These are phyloP conservation scores for Xylogone sp. DNA, from an alignment of 2,329 filamentous ascomycete species.

Conservation along the genomic window DNA sequence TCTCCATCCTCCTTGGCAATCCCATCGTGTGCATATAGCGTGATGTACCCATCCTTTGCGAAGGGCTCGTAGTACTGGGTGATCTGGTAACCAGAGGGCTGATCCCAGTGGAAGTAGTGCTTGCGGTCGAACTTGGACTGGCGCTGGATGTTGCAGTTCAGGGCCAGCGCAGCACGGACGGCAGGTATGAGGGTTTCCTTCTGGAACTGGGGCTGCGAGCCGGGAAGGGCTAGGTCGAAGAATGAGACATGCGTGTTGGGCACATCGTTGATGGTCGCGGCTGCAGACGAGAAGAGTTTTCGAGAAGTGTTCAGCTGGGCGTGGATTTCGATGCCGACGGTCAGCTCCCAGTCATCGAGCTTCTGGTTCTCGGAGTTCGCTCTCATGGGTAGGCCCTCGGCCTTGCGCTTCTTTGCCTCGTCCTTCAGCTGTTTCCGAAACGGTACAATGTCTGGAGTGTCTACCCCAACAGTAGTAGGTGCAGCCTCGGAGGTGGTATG, in stretches of 20 bases:
- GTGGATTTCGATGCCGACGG: constrained; percentile 95
- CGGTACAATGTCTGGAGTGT: constrained; percentile 32
- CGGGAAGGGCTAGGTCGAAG: constrained; percentile 87
- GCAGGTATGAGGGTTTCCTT: constrained; percentile 79
- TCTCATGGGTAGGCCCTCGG: constrained; percentile 26
- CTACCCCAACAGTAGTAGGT: constrained; percentile 4
- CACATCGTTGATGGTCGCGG: constrained; percentile 58
- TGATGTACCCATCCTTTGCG: constrained; percentile 67
- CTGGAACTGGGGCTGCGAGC: constrained; percentile 85
- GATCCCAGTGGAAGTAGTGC: constrained; percentile 99
- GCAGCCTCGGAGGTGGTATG: constrained; percentile 4
- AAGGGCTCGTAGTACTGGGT: constrained; percentile 87
- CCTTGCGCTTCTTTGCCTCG: constrained; percentile 50
- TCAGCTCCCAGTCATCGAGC: constrained; percentile 74
- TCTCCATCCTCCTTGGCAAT: constrained; percentile 71
- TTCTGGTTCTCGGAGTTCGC: constrained; percentile 34
- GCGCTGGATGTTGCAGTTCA: constrained; percentile 74
- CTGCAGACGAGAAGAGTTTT: constrained; percentile 83
- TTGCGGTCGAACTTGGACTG: constrained; percentile 90
- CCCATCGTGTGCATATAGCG: constrained; percentile 70
- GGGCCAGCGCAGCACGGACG: constrained; percentile 79
- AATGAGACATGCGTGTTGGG: constrained; percentile 85
- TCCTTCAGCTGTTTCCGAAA: constrained; percentile 72
- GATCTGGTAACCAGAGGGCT: constrained; percentile 94
- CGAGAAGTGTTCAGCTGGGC: constrained; percentile 85